Evolutionary conservation across 768 basidiomycete genomes (phyloP), one percentile per base, ranked within the genome.

Genomic region (Amylocystis lapponica): DNA sequence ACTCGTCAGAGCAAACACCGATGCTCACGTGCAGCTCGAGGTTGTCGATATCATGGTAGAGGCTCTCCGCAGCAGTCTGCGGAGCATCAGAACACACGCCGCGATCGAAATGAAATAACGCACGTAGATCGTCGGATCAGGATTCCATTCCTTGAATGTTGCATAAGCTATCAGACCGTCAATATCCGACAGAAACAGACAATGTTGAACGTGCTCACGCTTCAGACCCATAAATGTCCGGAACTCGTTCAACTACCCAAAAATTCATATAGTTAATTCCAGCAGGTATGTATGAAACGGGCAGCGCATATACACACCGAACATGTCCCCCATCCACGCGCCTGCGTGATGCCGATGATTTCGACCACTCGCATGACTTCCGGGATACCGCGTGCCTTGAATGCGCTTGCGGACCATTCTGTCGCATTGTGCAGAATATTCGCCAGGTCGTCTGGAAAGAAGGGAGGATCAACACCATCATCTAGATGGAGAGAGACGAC

Each of bases 11-110:
- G 27, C 16, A 10, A 8, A 4, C 14, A 31, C 39, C 19, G 23
- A 12, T 19, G 27, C 41, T 14, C 19, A 36, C 36, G 54, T 90
- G 75, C 10, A 92, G 75, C 56, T 91, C 89, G 26, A 91, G 73
- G 57, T 86, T 83, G 52, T 90, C 78, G 43, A 89, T 83, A 49
- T 85, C 71, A 35, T 69, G 71, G 54, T 89, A 88, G 13, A 89
- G 69, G 7, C 72, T 64, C 36, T 74, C 68, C 0, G 89, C 89
- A 2, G 81, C 75, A 12, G 56, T 69, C 82, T 86, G 43, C 20
- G 49, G 27, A 36, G 32, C 25, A 32, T 16, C 43, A 4, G 27
- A 16, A 14, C 20, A 20, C 12, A 17, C 23, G 12, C 27, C 9
- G 14, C 17, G 9, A 21, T 17, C 11, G 8, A 13, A 13, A 27